Base-by-base conservation (phyloP, 345 rosid genomes). In the Arabidopsis suecica region DNA sequence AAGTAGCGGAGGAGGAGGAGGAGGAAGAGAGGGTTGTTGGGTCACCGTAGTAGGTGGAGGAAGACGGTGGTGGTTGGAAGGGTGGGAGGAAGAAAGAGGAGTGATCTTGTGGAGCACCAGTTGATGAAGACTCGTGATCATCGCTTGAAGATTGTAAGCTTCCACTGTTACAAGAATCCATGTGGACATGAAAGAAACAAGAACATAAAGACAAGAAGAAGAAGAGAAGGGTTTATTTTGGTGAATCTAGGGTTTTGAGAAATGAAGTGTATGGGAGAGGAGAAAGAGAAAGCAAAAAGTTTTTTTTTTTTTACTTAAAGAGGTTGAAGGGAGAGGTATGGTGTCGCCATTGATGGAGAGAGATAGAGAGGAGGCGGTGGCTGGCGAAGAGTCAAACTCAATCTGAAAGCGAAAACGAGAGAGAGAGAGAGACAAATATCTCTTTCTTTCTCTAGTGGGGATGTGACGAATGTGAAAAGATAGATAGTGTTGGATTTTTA, bases 331-430 rank as follows among this genome's bases (percentile, higher is more conserved):
- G 85, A 80, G 82, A 69, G 76, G 85, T 82, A 85, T 86, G 84
- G 89, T 51, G 73, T 73, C 87, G 59, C 82, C 83, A 80, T 80
- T 77, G 83, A 85, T 72, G 34, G 74, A 74, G 80, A 28, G 74
- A 74, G 80, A 16, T 16, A 79, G 63, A 78, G 86, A 76, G 79
- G 70, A 84, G 87, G 78, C 80, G 88, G 84, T 88, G 88, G 93
- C 86, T 83, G 97, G 92, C 92, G 76, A 83, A 82, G 85, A 92
- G 96, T 89, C 97, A 85, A 88, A 86, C 86, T 89, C 96, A 86
- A 86, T 87, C 44, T 76, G 87, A 83, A 73, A 75, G 62, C 6
- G 82, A 82, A 32, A 65, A 77, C 61, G 68, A 63, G 76, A 16
- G 41, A 59, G 71, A 20, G 18, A 64, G 20, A 70, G 66, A 47